Evolutionary conservation across 1,139 yeast genomes (phyloP), one percentile per base, ranked within the genome.

Genomic region (Pichia kudriavzevii): DNA sequence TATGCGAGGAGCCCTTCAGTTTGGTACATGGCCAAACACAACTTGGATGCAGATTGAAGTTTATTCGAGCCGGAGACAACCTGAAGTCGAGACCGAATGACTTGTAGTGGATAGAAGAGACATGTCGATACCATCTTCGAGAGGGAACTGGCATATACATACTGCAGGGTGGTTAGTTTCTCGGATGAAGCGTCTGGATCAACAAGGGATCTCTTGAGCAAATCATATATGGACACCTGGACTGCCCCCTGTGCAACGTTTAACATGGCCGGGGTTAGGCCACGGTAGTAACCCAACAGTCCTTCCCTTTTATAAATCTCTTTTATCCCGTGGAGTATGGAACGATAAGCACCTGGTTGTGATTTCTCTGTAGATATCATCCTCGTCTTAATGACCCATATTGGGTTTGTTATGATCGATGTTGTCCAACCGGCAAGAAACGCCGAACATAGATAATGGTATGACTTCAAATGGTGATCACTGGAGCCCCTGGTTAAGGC

Each of bases 321-420:
- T 8, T 41, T 44, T 1, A 75, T 50, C 0, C 94, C 94, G 42
- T 78, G 75, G 8, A 49, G 7, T 10, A 77, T 56, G 0, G 84
- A 74, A 11, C 53, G 56, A 51, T 84, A 83, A 0, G 84, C 79
- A 7, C 65, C 66, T 0, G 61, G 59, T 1, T 64, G 58, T 4
- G 48, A 44, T 24, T 64, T 60, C 12, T 74, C 62, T 2, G 84
- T 48, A 16, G 87, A 76, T 48, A 91, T 64, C 44, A 88, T 79
- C 40, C 97, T 66, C 0, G 98, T 91, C 58, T 91, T 91, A 27
- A 85, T 58, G 4, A 85, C 93, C 95, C 95, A 85, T 5, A 91
- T 70, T 1, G 98, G 98, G 55, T 87, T 91, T 1, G 98, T 88
- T 12, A 82, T 34, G 0, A 84, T 43, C 1, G 94, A 71, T 0